Conservation (phyloP, 2,329 filamentous ascomycete species). For the Claviceps pazoutovae region DNA sequence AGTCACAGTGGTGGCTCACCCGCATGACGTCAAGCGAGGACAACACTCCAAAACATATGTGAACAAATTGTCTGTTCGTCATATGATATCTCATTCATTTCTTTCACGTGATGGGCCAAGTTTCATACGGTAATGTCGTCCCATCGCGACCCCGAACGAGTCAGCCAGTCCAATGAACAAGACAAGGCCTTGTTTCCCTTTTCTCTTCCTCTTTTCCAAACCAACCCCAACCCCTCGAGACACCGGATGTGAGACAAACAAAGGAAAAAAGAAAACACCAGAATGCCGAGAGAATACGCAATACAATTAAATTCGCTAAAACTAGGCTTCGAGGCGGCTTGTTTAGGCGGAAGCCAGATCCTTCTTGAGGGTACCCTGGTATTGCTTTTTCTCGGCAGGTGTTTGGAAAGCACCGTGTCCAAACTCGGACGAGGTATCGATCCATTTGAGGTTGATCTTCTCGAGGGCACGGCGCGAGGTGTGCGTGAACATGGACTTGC, state of each 20-base stretch:
- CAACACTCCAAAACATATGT: too few relatives aligned
- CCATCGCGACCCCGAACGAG: neutral
- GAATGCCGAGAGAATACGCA: neutral
- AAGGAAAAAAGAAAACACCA: slow-evolving; percentile 16
- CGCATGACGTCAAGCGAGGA: too few relatives aligned
- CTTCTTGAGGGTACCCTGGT: slow-evolving; percentile 99
- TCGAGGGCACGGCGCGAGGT: slow-evolving; percentile 90
- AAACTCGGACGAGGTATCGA: slow-evolving; percentile 99
- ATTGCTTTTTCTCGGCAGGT: slow-evolving; percentile 91
- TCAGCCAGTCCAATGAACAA: neutral
- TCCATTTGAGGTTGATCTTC: slow-evolving; percentile 99
- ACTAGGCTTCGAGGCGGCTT: slow-evolving; percentile 12
- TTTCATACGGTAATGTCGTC: neutral
- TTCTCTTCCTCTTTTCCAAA: neutral
- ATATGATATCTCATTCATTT: neutral
- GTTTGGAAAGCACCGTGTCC: slow-evolving; percentile 99
- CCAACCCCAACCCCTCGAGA: slow-evolving; percentile 24
- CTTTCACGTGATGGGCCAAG: neutral
- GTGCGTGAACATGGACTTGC: slow-evolving; percentile 97
- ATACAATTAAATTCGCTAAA: slow-evolving; percentile 23
- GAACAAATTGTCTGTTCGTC: too few relatives aligned
- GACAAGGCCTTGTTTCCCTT: neutral
- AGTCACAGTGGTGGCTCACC: too few relatives aligned
- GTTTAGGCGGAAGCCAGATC: slow-evolving; percentile 45
- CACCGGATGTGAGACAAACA: slow-evolving; percentile 43